Evolutionary conservation across 129 eudicot genomes (phyloP).

Genomic region (Daucus carota): DH1_v3.0 NC_030384.2:45114001-45114500

Average conservation of each 20-base stretch:
- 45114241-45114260: not conserved
- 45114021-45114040: not conserved
- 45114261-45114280: not conserved
- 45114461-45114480: not conserved
- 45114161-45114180: not conserved
- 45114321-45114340: constrained; percentile 30
- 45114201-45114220: not conserved
- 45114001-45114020: constrained; percentile 30
- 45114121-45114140: not conserved
- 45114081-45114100: not conserved
- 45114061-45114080: not conserved
- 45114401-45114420: not conserved
- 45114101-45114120: not conserved
- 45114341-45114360: constrained; percentile 25
- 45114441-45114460: not conserved
- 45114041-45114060: not conserved
- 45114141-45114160: not conserved
- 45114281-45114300: constrained; percentile 1
- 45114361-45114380: constrained; percentile 36
- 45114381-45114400: constrained; percentile 14
- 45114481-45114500: not conserved
- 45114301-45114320: constrained; percentile 31
- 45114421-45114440: not conserved
- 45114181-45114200: not conserved
- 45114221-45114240: not conserved